A percentile compares a stretch with the other conserved stretches of the same genome.
phyloP scores from a whole-genome alignment of 768 basidiomycete species.

The Terana coerulea region DNA sequence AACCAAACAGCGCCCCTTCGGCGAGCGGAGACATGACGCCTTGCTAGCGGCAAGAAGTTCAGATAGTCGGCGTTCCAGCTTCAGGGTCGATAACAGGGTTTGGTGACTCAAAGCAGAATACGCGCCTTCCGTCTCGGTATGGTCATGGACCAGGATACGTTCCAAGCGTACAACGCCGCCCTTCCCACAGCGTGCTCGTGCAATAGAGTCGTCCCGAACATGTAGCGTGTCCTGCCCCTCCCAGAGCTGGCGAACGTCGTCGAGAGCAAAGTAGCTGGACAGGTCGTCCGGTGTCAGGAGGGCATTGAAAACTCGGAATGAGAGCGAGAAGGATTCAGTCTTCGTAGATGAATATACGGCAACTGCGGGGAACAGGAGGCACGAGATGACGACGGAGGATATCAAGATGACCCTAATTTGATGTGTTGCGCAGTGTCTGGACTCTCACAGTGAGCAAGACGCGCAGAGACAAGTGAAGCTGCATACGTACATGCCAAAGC shows the following conservation, averaged over 20 bases:
- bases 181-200: conserved; percentile 65
- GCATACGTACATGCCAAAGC: conserved; percentile 72
- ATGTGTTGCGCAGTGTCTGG: conserved; percentile 87
- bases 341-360: conserved; percentile 77
- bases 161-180: conserved; percentile 74
- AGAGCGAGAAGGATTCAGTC: conserved; percentile 50
- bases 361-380: conserved; percentile 87
- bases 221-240: conserved; percentile 58
- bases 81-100: conserved; percentile 59
- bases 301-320: conserved; percentile 57
- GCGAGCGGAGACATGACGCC: conserved; percentile 51
- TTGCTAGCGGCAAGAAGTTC: conserved; percentile 37
- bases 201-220: conserved; percentile 65
- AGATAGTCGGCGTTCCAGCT: conserved; percentile 57
- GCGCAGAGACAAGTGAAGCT: not conserved
- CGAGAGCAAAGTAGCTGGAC: conserved; percentile 49
- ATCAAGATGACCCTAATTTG: conserved; percentile 88
- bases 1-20: conserved; percentile 58
- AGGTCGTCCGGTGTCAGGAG: conserved; percentile 51
- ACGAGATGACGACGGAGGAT: conserved; percentile 83
- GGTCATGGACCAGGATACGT: conserved; percentile 66
- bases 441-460: not conserved
- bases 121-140: conserved; percentile 30
- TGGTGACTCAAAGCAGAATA: conserved; percentile 46
- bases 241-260: conserved; percentile 73